Percentiles rank a stretch among this genome's conserved stretches.
Conservation (phyloP, 768 basidiomycete genomes). For the Tylopilus intermedius region DNA sequence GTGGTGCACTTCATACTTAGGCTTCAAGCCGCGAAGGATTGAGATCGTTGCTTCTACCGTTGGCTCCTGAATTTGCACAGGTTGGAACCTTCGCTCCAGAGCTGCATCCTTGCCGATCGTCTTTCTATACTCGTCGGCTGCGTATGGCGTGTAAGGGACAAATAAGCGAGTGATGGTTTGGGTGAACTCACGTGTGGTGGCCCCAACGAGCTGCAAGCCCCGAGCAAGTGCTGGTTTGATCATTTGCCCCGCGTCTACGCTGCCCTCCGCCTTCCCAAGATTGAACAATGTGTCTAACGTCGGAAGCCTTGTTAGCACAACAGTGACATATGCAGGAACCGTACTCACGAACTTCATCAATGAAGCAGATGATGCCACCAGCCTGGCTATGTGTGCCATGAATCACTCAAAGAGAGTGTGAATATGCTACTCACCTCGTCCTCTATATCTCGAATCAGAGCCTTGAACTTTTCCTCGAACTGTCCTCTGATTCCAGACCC, state of each 20-base stretch:
- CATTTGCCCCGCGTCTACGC: constrained; percentile 90
- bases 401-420: constrained; percentile 22
- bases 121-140: constrained; percentile 82
- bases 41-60: constrained; percentile 80
- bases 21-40: constrained; percentile 81
- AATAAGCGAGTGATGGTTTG: background rate
- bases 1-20: constrained; percentile 86
- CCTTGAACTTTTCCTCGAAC: constrained; percentile 93
- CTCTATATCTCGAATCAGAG: constrained; percentile 83
- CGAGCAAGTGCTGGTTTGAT: constrained; percentile 88
- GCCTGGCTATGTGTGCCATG: constrained; percentile 35
- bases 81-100: constrained; percentile 87
- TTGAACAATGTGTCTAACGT: constrained; percentile 70
- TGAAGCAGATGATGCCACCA: constrained; percentile 85
- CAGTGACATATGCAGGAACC: background rate
- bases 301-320: background rate
- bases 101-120: constrained; percentile 91
- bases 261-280: constrained; percentile 86
- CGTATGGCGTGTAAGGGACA: background rate
- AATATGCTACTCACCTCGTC: constrained; percentile 51
- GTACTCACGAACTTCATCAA: constrained; percentile 86
- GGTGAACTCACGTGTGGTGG: constrained; percentile 69
- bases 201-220: constrained; percentile 84
- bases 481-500: constrained; percentile 90
- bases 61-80: constrained; percentile 84